phyloP scores from a whole-genome alignment of 345 rosid species.

The Garcia nutans region DNA sequence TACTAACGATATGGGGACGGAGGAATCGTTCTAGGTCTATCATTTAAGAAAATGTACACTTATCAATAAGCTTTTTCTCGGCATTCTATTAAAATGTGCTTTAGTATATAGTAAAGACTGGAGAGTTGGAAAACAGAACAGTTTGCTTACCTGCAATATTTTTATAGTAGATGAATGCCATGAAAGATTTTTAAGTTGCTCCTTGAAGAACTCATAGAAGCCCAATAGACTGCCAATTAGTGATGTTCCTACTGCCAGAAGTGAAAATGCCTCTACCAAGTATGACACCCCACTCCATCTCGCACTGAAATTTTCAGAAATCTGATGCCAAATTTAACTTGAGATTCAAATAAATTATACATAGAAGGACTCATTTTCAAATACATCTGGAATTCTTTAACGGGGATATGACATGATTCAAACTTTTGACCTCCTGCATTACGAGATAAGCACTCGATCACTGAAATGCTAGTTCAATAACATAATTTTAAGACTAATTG shows the following conservation, averaged over 20 bases:
- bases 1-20: too few species aligned
- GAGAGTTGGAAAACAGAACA: neutral
- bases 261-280: constrained; percentile 64
- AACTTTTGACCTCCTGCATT: too few species aligned
- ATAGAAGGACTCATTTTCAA: too few species aligned
- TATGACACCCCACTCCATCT: constrained; percentile 52
- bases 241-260: constrained; percentile 62
- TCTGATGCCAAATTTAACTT: neutral
- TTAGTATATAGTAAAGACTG: neutral
- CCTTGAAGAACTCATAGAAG: constrained; percentile 68
- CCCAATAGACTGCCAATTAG: constrained; percentile 53
- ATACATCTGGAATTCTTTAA: too few species aligned
- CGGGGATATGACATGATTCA: too few species aligned
- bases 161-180: constrained; percentile 13
- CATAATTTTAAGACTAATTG: too few species aligned
- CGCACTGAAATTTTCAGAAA: constrained; percentile 28
- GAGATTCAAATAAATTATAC: neutral
- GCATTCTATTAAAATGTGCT: neutral
- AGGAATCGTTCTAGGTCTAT: too few species aligned
- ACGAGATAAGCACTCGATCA: too few species aligned
- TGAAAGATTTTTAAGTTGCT: constrained; percentile 40
- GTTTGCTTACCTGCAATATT: constrained; percentile 17
- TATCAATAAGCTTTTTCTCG: too few species aligned
- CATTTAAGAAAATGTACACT: too few species aligned
- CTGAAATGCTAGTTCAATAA: too few species aligned